Evolutionary conservation across 345 rosid species (phyloP).

Genomic region (Viola odorata): DNA sequence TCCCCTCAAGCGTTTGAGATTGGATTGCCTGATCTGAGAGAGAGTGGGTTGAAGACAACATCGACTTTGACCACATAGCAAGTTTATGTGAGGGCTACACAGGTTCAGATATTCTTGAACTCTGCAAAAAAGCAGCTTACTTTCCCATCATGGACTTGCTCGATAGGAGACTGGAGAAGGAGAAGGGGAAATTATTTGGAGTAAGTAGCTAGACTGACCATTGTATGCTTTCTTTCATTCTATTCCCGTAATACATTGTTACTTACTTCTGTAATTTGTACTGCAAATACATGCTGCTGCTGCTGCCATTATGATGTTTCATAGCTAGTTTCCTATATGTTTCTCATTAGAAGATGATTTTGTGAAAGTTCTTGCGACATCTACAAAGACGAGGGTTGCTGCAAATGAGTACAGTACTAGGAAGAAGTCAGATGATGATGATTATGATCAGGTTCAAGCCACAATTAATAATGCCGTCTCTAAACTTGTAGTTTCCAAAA

Average conservation of each 20-base stretch:
- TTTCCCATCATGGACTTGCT: conserved; percentile 75
- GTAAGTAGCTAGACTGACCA: too few relatives aligned
- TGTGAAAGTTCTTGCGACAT: conserved; percentile 59
- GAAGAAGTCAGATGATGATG: conserved; percentile 39
- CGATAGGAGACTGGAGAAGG: conserved; percentile 77
- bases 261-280: too few relatives aligned
- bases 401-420: conserved; percentile 62
- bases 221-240: too few relatives aligned
- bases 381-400: conserved; percentile 67
- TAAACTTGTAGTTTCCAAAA: conserved; percentile 68
- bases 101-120: conserved; percentile 92
- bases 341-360: conserved; percentile 51
- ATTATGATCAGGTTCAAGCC: conserved; percentile 73
- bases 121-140: conserved; percentile 96
- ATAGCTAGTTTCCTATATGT: neutral
- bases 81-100: conserved; percentile 74
- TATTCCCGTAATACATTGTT: too few relatives aligned
- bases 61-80: conserved; percentile 67
- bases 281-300: too few relatives aligned
- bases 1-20: conserved; percentile 97
- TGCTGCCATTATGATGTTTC: too few relatives aligned
- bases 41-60: conserved; percentile 57
- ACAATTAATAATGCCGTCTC: conserved; percentile 78
- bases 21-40: conserved; percentile 70
- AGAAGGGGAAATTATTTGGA: too few relatives aligned